These are phyloP conservation scores for Gryganskiella cystojenkinii DNA, from an alignment of 192 early-diverging fungal species.

Conservation along the genomic window DNA sequence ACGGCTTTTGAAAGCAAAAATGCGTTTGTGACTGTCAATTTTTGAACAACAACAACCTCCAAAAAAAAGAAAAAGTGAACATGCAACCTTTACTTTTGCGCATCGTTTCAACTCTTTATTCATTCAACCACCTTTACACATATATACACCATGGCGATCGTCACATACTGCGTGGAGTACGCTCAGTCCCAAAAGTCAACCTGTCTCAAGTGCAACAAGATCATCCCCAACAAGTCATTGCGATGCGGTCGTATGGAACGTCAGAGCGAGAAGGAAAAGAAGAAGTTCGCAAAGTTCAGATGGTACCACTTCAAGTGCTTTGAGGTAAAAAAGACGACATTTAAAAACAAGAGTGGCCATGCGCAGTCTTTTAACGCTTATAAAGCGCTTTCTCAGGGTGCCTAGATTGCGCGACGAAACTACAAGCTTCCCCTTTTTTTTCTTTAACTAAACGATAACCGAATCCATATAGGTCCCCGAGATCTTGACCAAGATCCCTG, in stretches of 20 bases:
- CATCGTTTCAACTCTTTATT: too few relatives aligned
- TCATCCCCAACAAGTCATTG: constrained; percentile 60
- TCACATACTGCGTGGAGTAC: constrained; percentile 60
- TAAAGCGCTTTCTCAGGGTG: too few relatives aligned
- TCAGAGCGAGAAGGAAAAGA: constrained; percentile 60
- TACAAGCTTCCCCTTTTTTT: too few relatives aligned
- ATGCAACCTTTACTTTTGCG: neutral
- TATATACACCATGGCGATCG: constrained; percentile 31
- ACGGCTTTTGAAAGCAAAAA: too few relatives aligned
- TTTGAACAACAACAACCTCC: neutral
- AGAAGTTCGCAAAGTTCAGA: constrained; percentile 58
- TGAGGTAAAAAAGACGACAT: constrained; percentile 34
- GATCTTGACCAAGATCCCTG: constrained; percentile 55
- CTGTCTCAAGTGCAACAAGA: constrained; percentile 55
- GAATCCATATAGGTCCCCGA: constrained; percentile 53
- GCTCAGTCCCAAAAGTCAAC: constrained; percentile 56
- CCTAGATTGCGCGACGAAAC: too few relatives aligned
- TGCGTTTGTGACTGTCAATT: neutral
- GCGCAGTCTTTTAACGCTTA: too few relatives aligned
- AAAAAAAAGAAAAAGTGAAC: neutral
- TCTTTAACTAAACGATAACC: too few relatives aligned
- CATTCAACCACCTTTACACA: neutral
- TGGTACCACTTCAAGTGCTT: constrained; percentile 67
- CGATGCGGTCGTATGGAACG: constrained; percentile 57
- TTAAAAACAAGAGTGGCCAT: neutral